Base-by-base conservation (phyloP, 768 basidiomycete genomes). In the Suillus alpinus region DNA sequence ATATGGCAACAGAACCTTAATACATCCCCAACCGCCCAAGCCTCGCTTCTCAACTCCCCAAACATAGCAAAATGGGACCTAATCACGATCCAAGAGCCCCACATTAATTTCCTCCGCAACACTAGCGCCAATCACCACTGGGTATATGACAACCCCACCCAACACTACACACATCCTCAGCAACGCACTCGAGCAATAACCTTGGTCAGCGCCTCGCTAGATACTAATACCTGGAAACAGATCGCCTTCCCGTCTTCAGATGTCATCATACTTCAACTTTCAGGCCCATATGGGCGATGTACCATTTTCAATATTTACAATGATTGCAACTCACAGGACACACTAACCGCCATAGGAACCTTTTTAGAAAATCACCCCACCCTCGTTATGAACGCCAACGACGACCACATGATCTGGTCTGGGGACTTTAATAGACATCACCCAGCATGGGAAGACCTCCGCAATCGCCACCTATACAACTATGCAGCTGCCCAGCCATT, bases 41-140 rank as follows among this genome's bases (percentile, higher is more conserved):
- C 32, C 32, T 34, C 32, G 1, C 9, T 34, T 1, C 55, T 56
- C 1, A 56, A 39, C 2, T 12, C 32, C 37, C 32, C 55, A 0
- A 23, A 7, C 1, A 5, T 26, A 0, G n/a, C 26, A 6, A 29
- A 69, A 16, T 71, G 61, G 44, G 74, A 80, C 60, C 67, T 80
- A 1, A 46, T 76, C 0, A 56, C 66, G 2, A 29, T 80, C 10
- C 78, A 80, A 64, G 78, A 80, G 67, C 79, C 76, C 13, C 70
- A 75, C 61, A 63, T 74, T 4, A 69, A 72, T 61, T 59, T 57
- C 57, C 56, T 64, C 1, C 49, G 59, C 1, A 52, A 65, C 23
- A 66, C 71, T 9, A 60, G 62, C 3, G 59, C 60, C 9, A 56
- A 39, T 8, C 47, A 23, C 8, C 14, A 63, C n/a, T 72, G 68